Evolutionary conservation across 148 eudicot genomes (phyloP).

Genomic region (Nepenthes mirabilis): DNA sequence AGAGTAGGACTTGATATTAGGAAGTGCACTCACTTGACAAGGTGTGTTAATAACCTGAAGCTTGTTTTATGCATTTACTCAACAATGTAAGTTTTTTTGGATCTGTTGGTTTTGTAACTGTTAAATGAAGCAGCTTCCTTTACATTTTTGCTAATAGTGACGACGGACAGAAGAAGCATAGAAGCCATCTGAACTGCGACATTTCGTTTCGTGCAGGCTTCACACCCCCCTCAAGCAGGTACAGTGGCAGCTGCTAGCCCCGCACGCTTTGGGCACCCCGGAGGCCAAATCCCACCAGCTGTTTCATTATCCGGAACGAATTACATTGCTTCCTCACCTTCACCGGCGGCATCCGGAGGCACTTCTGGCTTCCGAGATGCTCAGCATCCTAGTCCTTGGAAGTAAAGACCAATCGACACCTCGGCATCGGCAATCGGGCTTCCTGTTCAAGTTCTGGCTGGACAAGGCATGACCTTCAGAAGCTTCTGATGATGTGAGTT

Average conservation of each 20-base stretch:
- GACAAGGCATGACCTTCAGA: no score
- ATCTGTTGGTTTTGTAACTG: no score
- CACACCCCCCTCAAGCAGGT: slow-evolving; percentile 50
- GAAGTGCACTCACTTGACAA: no score
- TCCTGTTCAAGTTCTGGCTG: no score
- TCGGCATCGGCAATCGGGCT: no score
- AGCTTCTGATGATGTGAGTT: no score
- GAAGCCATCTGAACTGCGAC: background rate
- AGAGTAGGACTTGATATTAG: no score
- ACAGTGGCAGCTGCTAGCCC: slow-evolving; percentile 53
- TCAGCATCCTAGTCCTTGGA: slow-evolving; percentile 77
- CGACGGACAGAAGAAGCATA: background rate
- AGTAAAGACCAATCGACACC: slow-evolving; percentile 9
- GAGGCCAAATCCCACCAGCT: slow-evolving; percentile 48
- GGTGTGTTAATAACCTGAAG: no score
- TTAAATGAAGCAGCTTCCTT: no score
- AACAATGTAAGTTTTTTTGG: no score
- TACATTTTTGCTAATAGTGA: no score
- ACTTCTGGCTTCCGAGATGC: slow-evolving; percentile 74
- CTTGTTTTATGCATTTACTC: no score
- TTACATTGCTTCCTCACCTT: slow-evolving; percentile 76
- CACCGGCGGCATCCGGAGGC: slow-evolving; percentile 97
- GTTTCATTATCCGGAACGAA: slow-evolving; percentile 72
- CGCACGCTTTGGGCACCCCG: slow-evolving; percentile 72
- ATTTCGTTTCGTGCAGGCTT: slow-evolving; percentile 28